phyloP scores from a whole-genome alignment of 2,329 filamentous ascomycete species.

The Calcarisporium arbuscula region DNA sequence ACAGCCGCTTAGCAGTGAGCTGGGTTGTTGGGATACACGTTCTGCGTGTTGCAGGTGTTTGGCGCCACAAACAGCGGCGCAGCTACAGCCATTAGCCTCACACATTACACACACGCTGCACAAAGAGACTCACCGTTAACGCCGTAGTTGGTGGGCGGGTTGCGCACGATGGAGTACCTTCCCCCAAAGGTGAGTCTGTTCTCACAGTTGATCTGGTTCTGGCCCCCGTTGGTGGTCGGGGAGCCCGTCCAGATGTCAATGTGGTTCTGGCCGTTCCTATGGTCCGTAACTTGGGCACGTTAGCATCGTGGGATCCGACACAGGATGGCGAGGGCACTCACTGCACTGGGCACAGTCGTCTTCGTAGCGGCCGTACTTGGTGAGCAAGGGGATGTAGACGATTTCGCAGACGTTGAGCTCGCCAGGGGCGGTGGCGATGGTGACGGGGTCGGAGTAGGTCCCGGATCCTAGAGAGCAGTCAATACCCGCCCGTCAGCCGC shows the following conservation, averaged over 20 bases:
- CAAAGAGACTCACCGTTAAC: slow-evolving; percentile 11
- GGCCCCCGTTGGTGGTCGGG: slow-evolving; percentile 10
- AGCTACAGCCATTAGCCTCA: slow-evolving; percentile 1
- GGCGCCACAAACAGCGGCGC: slow-evolving; percentile 13
- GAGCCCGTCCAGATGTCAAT: slow-evolving; percentile 17
- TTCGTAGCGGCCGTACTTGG: slow-evolving; percentile 15
- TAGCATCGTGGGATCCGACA: background rate
- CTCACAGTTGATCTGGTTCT: slow-evolving; percentile 16
- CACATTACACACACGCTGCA: background rate
- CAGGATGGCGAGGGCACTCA: slow-evolving; percentile 2
- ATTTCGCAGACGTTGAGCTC: slow-evolving; percentile 15
- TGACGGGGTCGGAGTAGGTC: slow-evolving; percentile 15
- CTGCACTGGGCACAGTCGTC: slow-evolving; percentile 13
- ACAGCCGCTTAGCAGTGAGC: slow-evolving; percentile 13
- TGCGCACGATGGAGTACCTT: slow-evolving; percentile 14
- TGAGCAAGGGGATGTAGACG: slow-evolving; percentile 15
- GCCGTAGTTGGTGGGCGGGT: slow-evolving; percentile 15
- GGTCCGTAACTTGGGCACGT: slow-evolving; percentile 6
- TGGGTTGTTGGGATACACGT: slow-evolving; percentile 15
- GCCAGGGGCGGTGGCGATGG: slow-evolving; percentile 14
- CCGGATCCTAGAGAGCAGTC: slow-evolving; percentile 10
- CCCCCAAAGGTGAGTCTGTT: slow-evolving; percentile 13
- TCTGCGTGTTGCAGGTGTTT: slow-evolving; percentile 15
- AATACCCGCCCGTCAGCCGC: no score
- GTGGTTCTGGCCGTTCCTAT: slow-evolving; percentile 11